Evolutionary conservation across 768 basidiomycete genomes (phyloP).

Genomic region (Tulasnella sp.): DNA sequence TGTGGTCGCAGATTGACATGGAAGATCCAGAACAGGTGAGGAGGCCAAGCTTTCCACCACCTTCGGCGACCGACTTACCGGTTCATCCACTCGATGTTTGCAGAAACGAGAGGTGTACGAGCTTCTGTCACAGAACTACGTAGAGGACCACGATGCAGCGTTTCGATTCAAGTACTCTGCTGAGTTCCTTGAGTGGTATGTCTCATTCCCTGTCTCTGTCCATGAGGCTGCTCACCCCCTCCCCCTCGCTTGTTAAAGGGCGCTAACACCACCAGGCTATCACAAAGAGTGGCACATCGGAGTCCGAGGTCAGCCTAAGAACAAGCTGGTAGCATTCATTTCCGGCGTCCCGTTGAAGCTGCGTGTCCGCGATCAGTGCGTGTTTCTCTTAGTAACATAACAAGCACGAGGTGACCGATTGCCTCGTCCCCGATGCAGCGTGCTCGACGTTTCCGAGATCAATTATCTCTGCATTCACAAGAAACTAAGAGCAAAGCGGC

Average conservation of each 20-base stretch:
- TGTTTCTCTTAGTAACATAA: not conserved
- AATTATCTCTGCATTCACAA: slow-evolving; percentile 98
- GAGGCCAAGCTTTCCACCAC: slow-evolving; percentile 20
- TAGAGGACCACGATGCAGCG: slow-evolving; percentile 92
- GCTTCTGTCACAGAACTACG: slow-evolving; percentile 85
- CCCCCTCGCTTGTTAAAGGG: slow-evolving; percentile 57
- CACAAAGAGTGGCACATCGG: slow-evolving; percentile 93
- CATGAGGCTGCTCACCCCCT: not conserved
- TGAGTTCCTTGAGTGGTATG: slow-evolving; percentile 85
- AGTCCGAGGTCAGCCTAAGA: slow-evolving; percentile 81
- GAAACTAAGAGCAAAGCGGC: slow-evolving; percentile 88
- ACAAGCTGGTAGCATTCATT: slow-evolving; percentile 94
- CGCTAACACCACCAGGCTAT: slow-evolving; percentile 89
- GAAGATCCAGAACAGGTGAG: slow-evolving; percentile 64
- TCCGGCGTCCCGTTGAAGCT: slow-evolving; percentile 82
- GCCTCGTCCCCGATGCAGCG: slow-evolving; percentile 34
- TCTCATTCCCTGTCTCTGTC: not conserved
- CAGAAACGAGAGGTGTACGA: slow-evolving; percentile 64
- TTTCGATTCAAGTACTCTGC: slow-evolving; percentile 95
- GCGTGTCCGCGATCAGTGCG: slow-evolving; percentile 78
- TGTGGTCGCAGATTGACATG: slow-evolving; percentile 81
- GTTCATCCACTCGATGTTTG: not conserved
- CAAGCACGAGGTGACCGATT: not conserved
- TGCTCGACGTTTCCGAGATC: slow-evolving; percentile 75
- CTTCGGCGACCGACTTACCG: not conserved